Base-by-base conservation (phyloP, 2,329 filamentous ascomycete species). In the Penicillium sp. region DNA sequence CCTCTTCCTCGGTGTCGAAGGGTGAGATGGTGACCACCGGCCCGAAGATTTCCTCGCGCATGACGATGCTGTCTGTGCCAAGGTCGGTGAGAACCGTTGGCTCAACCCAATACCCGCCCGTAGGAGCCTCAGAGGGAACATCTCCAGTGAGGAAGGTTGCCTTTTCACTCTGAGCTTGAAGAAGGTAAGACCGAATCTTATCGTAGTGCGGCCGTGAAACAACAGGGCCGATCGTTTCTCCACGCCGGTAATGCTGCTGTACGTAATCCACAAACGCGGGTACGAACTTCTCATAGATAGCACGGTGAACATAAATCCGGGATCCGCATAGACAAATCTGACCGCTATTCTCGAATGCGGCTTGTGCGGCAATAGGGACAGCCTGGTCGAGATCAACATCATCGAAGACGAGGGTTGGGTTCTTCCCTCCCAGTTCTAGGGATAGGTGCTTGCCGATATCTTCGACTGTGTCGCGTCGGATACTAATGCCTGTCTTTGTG, bases 221-320 rank as follows among this genome's bases (percentile, higher is more conserved):
- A 4, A 64, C 57, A 86, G 70, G 48, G 79, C 79, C 31, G 81
- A 77, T 6, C 80, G 76, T 10, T 82, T 86, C 1, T 83, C 88
- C 3, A 86, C 78, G 2, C 84, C 88, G 76, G 31, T 83, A 81
- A 13, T 90, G 78, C 56, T 78, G 75, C 16, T 77, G 74, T 1
- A 82, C 84, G 59, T 78, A 78, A 39, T 81, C 78, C 1, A 81
- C 77, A 5, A 89, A 75, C 47, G 83, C 75, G 1, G 80, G 67
- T 3, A 85, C 76, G 65, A 90, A 88, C 37, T 78, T 76, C 37
- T 85, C 81, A 69, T 88, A 86, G 11, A 90, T 78, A 9, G 81
- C 81, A 2, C 76, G 78, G 68, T 89, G 86, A 3, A 89, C 83
- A 67, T 86, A 88, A 27, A 89, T 81, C 0, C 86, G 78, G 67